phyloP scores from a whole-genome alignment of 2,329 filamentous ascomycete genomes.

The Fusarium metavorans region DNA sequence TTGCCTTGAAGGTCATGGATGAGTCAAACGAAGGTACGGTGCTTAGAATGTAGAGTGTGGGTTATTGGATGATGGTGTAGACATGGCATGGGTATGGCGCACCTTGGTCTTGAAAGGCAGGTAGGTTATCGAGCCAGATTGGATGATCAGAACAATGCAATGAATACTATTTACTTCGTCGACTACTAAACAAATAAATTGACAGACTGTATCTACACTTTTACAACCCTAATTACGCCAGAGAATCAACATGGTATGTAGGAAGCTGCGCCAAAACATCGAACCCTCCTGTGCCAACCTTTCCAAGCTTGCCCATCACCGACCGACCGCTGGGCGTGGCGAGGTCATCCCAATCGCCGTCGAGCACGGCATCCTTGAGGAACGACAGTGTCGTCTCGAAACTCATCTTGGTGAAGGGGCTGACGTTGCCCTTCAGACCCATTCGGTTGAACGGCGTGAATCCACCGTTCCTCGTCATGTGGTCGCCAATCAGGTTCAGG shows the following conservation, averaged over 20 bases:
- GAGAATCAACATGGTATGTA: conserved; percentile 58
- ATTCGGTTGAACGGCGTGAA: conserved; percentile 95
- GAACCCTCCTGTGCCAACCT: conserved; percentile 90
- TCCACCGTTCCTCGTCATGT: conserved; percentile 93
- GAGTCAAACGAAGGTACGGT: neutral
- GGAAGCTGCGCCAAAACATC: conserved; percentile 80
- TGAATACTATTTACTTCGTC: conserved; percentile 6
- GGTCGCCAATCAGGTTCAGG: conserved; percentile 94
- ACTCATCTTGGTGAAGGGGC: conserved; percentile 98
- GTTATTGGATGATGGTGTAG: neutral
- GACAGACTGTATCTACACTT: conserved; percentile 30
- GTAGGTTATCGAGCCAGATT: neutral
- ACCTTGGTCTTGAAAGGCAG: neutral
- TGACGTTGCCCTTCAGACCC: conserved; percentile 85
- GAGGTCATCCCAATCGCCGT: conserved; percentile 91
- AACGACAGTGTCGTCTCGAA: conserved; percentile 98
- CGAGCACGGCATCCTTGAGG: conserved; percentile 90
- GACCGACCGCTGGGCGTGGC: conserved; percentile 87
- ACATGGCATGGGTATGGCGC: neutral
- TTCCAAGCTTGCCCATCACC: conserved; percentile 85
- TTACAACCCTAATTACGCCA: conserved; percentile 43
- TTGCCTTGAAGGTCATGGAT: neutral
- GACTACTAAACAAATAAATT: conserved; percentile 26
- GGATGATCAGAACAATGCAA: neutral
- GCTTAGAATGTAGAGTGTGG: neutral